phyloP scores from a whole-genome alignment of 192 early-diverging fungal genomes.

The Rhizoclosmatium globosum region DNA sequence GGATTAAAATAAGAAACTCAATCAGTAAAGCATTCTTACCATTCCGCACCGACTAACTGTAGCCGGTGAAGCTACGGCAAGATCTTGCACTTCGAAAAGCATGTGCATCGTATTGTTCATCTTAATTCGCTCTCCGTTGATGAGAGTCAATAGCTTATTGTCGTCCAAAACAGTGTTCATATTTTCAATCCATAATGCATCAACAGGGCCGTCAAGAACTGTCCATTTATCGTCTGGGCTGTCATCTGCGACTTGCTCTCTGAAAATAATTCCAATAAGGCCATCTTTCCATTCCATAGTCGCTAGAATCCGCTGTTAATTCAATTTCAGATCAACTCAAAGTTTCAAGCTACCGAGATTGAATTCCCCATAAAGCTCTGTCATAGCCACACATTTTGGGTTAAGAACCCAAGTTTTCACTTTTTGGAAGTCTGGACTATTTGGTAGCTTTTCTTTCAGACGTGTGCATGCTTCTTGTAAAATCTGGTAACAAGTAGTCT shows the following conservation, averaged over 20 bases:
- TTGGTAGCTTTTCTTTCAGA: slow-evolving; percentile 45
- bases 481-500: slow-evolving; percentile 65
- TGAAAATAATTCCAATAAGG: slow-evolving; percentile 60
- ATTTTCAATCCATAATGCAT: slow-evolving; percentile 70
- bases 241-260: slow-evolving; percentile 64
- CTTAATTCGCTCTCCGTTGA: slow-evolving; percentile 71
- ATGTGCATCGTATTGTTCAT: slow-evolving; percentile 66
- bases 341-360: slow-evolving; percentile 40
- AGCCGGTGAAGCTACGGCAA: slow-evolving; percentile 70
- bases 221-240: slow-evolving; percentile 69
- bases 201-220: slow-evolving; percentile 67
- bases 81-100: slow-evolving; percentile 68
- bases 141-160: slow-evolving; percentile 68
- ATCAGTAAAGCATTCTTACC: slow-evolving; percentile 50
- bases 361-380: slow-evolving; percentile 68
- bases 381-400: slow-evolving; percentile 70
- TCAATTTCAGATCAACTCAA: not conserved
- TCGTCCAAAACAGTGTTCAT: slow-evolving; percentile 71
- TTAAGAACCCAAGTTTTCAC: slow-evolving; percentile 67
- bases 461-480: slow-evolving; percentile 56
- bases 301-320: slow-evolving; percentile 40
- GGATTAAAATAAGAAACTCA: not conserved
- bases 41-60: slow-evolving; percentile 69
- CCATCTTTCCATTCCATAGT: slow-evolving; percentile 76
- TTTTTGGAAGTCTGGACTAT: slow-evolving; percentile 52